Base-by-base conservation (phyloP, 2,329 filamentous ascomycete species). In the Pyrenochaeta sp. region DNA sequence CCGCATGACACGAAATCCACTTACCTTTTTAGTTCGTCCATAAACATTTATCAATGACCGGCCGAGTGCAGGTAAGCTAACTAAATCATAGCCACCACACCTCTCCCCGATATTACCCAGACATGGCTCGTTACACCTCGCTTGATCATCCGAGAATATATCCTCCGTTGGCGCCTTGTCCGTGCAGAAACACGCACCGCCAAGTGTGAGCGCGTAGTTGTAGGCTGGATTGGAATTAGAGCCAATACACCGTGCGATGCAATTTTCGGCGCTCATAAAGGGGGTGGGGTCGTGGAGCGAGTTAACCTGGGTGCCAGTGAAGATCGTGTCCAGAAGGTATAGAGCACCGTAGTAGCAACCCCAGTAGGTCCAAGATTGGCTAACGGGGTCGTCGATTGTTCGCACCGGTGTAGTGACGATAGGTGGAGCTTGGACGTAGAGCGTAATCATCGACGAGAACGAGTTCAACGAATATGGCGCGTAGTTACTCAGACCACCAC, bases 341-440 rank as follows among this genome's bases (percentile, higher is more conserved):
- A 40, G 36, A 1, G 33, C 53, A n/a, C 53, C 53, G 21, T 40
- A 49, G 40, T 51, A 51, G 32, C 53, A 56, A 40, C 53, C 53
- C 20, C 44, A 48, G 30, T 45, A 30, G 9, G 20, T 31, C 44
- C 33, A 51, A 35, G 11, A 27, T 4, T 10, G n/a, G 1, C 40
- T 18, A 7, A 21, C 23, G 11, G 23, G 30, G 2, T 32, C 17
- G 12, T 27, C 27, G 6, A 32, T 36, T 20, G 33, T 15, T 23
- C 27, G 32, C 12, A 43, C 42, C 14, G 44, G 21, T 4, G 46
- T 40, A 9, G 35, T 20, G 14, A 29, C n/a, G 2, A 20, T 7
- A 12, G 7, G 11, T 2, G 40, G 20, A 21, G 36, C 36, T 20
- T 21, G 11, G 36, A 23, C 36, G 36, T 42, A 42, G 5, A 42